These are phyloP conservation scores for Umbelopsis sp. DNA, from an alignment of 192 early-diverging fungal genomes.

Conservation along the genomic window DNA sequence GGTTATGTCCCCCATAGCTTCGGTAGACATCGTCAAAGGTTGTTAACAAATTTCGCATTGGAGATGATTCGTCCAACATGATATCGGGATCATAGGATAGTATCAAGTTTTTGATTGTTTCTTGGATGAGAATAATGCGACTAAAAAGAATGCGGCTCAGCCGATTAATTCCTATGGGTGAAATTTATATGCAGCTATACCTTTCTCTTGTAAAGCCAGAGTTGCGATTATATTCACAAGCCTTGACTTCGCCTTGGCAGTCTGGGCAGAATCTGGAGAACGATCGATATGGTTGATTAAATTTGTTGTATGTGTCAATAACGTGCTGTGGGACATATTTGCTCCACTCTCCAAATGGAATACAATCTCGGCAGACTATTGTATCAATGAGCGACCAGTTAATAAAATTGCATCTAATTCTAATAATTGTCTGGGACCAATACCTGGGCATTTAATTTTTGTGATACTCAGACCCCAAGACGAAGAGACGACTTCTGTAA, in stretches of 20 bases:
- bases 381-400: neutral
- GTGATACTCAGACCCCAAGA: slow-evolving; percentile 63
- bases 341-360: slow-evolving; percentile 56
- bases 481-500: slow-evolving; percentile 55
- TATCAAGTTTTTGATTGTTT: neutral
- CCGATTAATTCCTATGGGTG: neutral
- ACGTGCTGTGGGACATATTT: slow-evolving; percentile 51
- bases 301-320: slow-evolving; percentile 48
- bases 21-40: slow-evolving; percentile 17
- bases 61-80: neutral
- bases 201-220: slow-evolving; percentile 10
- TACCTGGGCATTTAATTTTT: slow-evolving; percentile 53
- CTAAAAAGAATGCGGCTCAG: neutral
- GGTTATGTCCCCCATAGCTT: slow-evolving; percentile 11
- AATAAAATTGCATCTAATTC: neutral
- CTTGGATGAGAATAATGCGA: neutral
- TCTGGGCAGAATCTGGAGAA: slow-evolving; percentile 51
- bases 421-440: neutral
- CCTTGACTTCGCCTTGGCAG: slow-evolving; percentile 49
- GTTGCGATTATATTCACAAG: slow-evolving; percentile 30
- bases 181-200: neutral
- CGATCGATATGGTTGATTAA: slow-evolving; percentile 56
- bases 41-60: neutral
- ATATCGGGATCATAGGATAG: slow-evolving; percentile 9
- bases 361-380: slow-evolving; percentile 49